A percentile compares a stretch with the other conserved stretches of the same genome.
Evolutionary conservation across 306 rosid genomes (phyloP).

Genomic region (Rosa persica): DNA sequence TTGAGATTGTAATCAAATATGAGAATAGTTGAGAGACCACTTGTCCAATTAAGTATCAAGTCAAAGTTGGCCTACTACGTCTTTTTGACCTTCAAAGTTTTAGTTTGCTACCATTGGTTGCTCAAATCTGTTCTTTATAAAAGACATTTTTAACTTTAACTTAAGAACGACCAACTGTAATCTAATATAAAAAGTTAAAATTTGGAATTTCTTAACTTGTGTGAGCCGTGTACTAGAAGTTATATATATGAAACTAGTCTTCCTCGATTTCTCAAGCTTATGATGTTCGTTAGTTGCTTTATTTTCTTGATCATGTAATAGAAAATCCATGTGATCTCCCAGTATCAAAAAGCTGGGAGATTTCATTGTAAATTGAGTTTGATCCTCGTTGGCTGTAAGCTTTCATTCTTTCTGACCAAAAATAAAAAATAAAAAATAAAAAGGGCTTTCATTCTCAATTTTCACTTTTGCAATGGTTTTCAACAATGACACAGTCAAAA

Average conservation of each 20-base stretch:
- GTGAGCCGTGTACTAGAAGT: background rate
- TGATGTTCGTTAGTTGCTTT: background rate
- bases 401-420: background rate
- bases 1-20: no score
- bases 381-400: constrained; percentile 4
- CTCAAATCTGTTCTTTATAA: no score
- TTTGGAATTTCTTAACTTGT: no score
- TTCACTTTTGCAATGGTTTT: background rate
- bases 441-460: background rate
- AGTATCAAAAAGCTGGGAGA: background rate
- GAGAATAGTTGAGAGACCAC: no score
- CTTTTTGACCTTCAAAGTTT: no score
- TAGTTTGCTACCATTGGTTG: no score
- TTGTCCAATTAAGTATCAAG: no score
- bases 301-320: background rate
- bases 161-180: no score
- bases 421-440: no score
- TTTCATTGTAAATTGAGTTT: constrained; percentile 17
- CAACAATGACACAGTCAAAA: background rate
- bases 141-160: no score
- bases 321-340: constrained; percentile 21
- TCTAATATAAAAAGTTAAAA: no score
- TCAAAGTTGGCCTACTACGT: no score
- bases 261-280: background rate
- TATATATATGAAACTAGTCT: constrained; percentile 1